Conservation (phyloP, 495 filamentous ascomycete species). For the Penicillium daleae region DNA sequence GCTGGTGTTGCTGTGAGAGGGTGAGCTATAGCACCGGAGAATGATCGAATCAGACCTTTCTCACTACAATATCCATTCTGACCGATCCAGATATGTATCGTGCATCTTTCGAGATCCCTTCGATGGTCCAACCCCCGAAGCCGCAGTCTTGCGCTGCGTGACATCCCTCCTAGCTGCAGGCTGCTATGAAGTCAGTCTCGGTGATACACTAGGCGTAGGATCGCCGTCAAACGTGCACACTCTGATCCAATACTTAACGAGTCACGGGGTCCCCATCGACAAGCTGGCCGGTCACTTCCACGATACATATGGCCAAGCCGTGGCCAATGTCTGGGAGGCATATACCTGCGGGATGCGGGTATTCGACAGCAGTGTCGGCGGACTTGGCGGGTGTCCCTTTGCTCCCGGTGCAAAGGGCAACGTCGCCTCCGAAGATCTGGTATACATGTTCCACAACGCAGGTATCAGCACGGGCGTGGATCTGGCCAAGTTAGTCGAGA, state of each 20-base stretch:
- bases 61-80: not conserved
- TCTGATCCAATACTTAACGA: constrained; percentile 34
- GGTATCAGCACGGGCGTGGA: constrained; percentile 47
- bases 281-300: constrained; percentile 52
- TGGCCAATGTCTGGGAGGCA: constrained; percentile 48
- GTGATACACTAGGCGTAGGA: constrained; percentile 49
- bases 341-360: constrained; percentile 44
- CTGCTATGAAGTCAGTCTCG: constrained; percentile 51
- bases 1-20: constrained; percentile 39
- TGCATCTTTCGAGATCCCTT: constrained; percentile 50
- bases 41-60: too few species aligned
- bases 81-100: constrained; percentile 42
- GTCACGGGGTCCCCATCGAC: constrained; percentile 28
- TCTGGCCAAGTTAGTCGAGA: constrained; percentile 34
- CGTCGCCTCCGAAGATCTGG: constrained; percentile 47
- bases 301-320: constrained; percentile 49
- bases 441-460: constrained; percentile 44
- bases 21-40: constrained; percentile 24
- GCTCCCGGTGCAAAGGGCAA: constrained; percentile 53
- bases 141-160: constrained; percentile 38
- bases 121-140: constrained; percentile 36
- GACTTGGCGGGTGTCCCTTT: constrained; percentile 53
- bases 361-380: constrained; percentile 49
- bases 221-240: constrained; percentile 34
- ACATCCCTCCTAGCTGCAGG: constrained; percentile 40